These are phyloP conservation scores for Fusarium sp. DNA, from an alignment of 2,329 filamentous ascomycete species.

Conservation along the genomic window DNA sequence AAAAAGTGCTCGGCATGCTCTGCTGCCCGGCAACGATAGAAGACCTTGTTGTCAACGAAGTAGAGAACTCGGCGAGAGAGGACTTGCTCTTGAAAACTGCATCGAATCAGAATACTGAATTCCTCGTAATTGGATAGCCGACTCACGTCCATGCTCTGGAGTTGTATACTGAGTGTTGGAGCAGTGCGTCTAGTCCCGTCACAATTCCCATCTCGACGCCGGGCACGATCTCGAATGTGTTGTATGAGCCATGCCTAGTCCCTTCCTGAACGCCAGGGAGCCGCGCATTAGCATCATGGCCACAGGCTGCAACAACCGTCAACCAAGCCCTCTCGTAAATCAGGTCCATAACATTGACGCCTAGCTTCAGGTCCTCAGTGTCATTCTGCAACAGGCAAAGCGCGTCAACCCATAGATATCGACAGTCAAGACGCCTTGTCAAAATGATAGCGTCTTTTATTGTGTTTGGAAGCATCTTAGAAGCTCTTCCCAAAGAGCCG, in stretches of 20 bases:
- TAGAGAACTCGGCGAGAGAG: not conserved
- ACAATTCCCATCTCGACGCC: not conserved
- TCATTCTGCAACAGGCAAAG: not conserved
- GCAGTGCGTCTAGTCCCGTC: accelerated
- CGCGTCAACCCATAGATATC: not conserved
- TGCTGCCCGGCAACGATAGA: not conserved
- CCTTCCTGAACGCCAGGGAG: not conserved
- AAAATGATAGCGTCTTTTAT: not conserved
- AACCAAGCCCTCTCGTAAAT: not conserved
- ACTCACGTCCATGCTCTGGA: not conserved
- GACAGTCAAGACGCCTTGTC: accelerated
- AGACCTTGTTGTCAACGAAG: not conserved
- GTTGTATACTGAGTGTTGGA: accelerated
- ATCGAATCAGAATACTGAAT: accelerated
- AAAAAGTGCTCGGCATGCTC: not conserved
- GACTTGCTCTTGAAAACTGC: accelerated
- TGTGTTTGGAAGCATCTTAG: accelerated
- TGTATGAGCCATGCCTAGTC: accelerated
- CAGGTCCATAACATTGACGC: not conserved
- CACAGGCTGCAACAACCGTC: not conserved
- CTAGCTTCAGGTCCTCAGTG: accelerated
- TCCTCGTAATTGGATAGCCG: accelerated
- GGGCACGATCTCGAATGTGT: accelerated
- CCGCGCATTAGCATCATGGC: not conserved
- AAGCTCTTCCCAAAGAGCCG: accelerated